A percentile compares a stretch with the other conserved stretches of the same genome.
phyloP scores from a whole-genome alignment of 2,329 filamentous ascomycete genomes.

The Parafenestella ontariensis region DNA sequence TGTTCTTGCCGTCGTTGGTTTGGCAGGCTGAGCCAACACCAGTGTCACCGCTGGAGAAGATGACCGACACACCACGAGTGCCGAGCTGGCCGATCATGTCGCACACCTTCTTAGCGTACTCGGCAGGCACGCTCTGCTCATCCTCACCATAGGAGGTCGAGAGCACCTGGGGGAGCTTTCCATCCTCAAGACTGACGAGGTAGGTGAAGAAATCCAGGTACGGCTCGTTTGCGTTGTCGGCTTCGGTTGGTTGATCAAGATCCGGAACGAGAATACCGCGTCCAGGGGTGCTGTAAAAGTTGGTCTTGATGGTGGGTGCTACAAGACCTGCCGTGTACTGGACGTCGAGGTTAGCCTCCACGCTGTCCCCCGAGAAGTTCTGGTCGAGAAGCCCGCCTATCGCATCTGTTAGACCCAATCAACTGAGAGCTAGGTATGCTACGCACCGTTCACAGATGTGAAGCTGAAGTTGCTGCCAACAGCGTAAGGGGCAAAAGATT shows the following conservation, averaged over 20 bases:
- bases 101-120: constrained; percentile 49
- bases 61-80: constrained; percentile 49
- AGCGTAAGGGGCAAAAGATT: constrained; percentile 50
- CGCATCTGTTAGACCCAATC: constrained; percentile 3
- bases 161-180: constrained; percentile 47
- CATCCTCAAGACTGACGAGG: constrained; percentile 40
- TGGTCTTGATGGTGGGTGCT: constrained; percentile 51
- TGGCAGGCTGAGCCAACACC: constrained; percentile 53
- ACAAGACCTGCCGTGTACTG: constrained; percentile 58
- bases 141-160: constrained; percentile 51
- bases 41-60: constrained; percentile 51
- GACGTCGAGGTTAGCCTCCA: constrained; percentile 60
- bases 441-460: constrained; percentile 51
- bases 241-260: constrained; percentile 53
- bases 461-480: constrained; percentile 55
- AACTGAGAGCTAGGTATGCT: background rate
- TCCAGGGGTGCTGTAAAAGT: constrained; percentile 58
- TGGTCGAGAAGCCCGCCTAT: constrained; percentile 42
- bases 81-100: constrained; percentile 51
- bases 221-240: constrained; percentile 57
- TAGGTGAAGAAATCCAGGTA: constrained; percentile 51
- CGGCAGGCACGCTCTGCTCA: constrained; percentile 48
- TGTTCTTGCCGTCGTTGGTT: constrained; percentile 55
- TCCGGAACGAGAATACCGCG: constrained; percentile 56
- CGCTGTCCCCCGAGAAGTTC: constrained; percentile 48